phyloP scores from a whole-genome alignment of 2,329 filamentous ascomycete genomes.

The Ophiostoma himal-ulmi region DNA sequence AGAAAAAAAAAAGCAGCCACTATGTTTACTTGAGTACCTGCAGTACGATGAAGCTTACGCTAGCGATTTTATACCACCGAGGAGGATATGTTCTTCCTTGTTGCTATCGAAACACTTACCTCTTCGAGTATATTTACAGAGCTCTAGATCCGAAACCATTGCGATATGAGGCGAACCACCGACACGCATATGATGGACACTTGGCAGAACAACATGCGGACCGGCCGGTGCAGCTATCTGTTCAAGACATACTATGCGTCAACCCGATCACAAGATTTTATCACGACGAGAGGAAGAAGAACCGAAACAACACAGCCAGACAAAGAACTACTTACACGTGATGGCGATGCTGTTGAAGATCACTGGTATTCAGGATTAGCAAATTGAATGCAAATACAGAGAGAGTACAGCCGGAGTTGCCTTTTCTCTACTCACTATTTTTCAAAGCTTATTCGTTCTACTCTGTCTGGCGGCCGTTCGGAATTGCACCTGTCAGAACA shows the following conservation, averaged over 20 bases:
- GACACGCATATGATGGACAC: not conserved
- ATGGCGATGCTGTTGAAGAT: not conserved
- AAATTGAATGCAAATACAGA: not conserved
- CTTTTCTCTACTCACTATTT: not conserved
- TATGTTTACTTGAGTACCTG: not conserved
- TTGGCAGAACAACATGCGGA: not conserved
- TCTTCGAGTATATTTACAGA: not conserved
- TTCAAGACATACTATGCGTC: not conserved
- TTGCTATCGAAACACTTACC: not conserved
- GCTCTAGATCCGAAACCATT: not conserved
- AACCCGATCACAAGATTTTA: not conserved
- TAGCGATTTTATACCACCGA: not conserved
- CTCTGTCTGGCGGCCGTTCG: not conserved
- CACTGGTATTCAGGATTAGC: not conserved
- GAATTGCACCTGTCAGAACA: slow-evolving; percentile 11
- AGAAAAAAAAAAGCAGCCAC: not conserved
- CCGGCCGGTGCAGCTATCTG: not conserved
- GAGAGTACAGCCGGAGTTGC: not conserved
- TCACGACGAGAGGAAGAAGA: not conserved
- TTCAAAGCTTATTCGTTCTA: not conserved
- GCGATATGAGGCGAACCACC: not conserved
- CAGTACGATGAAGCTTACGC: not conserved
- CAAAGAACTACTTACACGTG: not conserved
- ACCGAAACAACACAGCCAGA: not conserved
- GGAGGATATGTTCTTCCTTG: not conserved